These are phyloP conservation scores for Polytrichum commune DNA, from an alignment of 225 moss, liverwort and hornwort genomes.

Conservation along the genomic window DNA sequence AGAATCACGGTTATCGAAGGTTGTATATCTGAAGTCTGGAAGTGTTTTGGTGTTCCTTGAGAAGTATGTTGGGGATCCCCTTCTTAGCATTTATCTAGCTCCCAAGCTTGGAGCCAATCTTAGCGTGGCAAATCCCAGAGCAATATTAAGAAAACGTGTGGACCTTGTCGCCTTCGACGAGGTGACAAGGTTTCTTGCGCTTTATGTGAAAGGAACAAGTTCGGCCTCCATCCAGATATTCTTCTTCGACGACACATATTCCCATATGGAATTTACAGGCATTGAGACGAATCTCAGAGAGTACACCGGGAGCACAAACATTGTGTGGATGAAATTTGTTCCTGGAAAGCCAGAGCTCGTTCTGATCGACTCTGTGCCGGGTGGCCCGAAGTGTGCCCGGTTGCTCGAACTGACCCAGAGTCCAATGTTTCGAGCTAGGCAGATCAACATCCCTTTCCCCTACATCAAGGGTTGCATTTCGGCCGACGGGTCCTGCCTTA, in stretches of 20 bases:
- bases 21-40: constrained; percentile 26
- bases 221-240: constrained; percentile 8
- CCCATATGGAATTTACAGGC: constrained; percentile 31
- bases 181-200: constrained; percentile 27
- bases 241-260: constrained; percentile 38
- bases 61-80: background rate
- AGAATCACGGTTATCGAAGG: constrained; percentile 6
- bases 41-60: constrained; percentile 26
- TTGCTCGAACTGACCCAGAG: constrained; percentile 38
- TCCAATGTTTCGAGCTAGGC: constrained; percentile 38
- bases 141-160: constrained; percentile 6
- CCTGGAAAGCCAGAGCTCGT: constrained; percentile 46
- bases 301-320: constrained; percentile 8
- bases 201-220: constrained; percentile 15
- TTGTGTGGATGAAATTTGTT: constrained; percentile 60
- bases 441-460: constrained; percentile 16
- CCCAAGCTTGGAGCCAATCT: constrained; percentile 25
- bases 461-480: constrained; percentile 37
- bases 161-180: constrained; percentile 55
- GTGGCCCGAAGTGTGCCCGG: constrained; percentile 1
- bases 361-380: constrained; percentile 29
- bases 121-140: background rate
- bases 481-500: constrained; percentile 45
- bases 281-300: constrained; percentile 22
- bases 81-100: constrained; percentile 12